Evolutionary conservation across 352 stramenopile genomes (phyloP).

Genomic region (Phytophthora uliginosa): DNA sequence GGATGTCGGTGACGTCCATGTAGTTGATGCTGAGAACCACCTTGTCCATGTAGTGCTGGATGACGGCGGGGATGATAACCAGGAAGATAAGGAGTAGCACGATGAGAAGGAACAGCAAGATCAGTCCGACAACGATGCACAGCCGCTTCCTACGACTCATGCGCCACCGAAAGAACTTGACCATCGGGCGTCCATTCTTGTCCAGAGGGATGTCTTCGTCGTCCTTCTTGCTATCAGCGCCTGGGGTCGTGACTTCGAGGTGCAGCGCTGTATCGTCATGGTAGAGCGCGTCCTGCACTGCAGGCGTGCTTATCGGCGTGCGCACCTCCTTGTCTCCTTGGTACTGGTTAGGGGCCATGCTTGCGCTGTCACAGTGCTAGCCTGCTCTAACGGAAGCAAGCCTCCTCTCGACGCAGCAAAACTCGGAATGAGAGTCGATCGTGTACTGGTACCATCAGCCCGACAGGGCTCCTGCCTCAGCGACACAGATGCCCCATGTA

Average conservation of each 20-base stretch:
- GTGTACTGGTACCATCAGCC: background rate
- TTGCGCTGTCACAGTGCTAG: background rate
- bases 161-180: conserved; percentile 60
- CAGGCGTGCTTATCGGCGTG: conserved; percentile 26
- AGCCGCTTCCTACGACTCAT: conserved; percentile 56
- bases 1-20: conserved; percentile 64
- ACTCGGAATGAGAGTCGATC: conserved; percentile 19
- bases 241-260: conserved; percentile 27
- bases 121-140: conserved; percentile 38
- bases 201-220: conserved; percentile 23
- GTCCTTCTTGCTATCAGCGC: conserved; percentile 27
- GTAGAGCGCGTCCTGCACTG: conserved; percentile 30
- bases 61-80: conserved; percentile 55
- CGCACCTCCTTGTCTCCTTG: conserved; percentile 37
- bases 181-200: conserved; percentile 32
- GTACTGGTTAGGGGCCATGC: conserved; percentile 23
- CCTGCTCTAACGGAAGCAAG: background rate
- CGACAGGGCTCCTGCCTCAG: background rate
- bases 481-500: conserved; percentile 17
- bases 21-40: conserved; percentile 69
- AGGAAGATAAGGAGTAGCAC: conserved; percentile 69
- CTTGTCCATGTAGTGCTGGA: conserved; percentile 66
- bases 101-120: conserved; percentile 50
- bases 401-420: conserved; percentile 14
- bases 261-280: conserved; percentile 23